phyloP scores from a whole-genome alignment of 2,329 filamentous ascomycete species.

The Pseudogymnoascus sp. region DNA sequence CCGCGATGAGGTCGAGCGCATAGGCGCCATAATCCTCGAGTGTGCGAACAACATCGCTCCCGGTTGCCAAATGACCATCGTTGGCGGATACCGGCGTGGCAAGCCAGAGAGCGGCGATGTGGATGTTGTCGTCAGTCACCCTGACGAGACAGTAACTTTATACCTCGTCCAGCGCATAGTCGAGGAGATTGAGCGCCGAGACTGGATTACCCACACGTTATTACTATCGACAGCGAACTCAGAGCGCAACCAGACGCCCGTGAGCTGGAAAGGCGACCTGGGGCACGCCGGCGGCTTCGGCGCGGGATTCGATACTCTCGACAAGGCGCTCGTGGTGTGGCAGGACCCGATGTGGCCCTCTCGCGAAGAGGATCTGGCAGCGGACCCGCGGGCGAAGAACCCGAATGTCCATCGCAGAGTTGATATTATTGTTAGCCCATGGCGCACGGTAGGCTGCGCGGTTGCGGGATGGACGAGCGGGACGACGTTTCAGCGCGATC shows the following conservation, averaged over 20 bases:
- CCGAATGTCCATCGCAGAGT: slow-evolving; percentile 73
- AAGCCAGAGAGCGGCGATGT: slow-evolving; percentile 67
- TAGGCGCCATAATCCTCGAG: slow-evolving; percentile 51
- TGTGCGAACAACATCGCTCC: slow-evolving; percentile 57
- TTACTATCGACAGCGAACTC: slow-evolving; percentile 61
- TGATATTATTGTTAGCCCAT: slow-evolving; percentile 84
- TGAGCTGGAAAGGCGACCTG: slow-evolving; percentile 43
- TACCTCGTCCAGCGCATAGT: slow-evolving; percentile 68
- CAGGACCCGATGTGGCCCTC: slow-evolving; percentile 52
- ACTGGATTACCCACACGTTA: slow-evolving; percentile 75
- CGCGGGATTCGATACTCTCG: slow-evolving; percentile 73
- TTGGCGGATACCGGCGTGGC: slow-evolving; percentile 60
- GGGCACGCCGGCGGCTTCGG: slow-evolving; percentile 30
- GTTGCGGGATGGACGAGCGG: slow-evolving; percentile 82
- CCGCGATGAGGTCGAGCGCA: slow-evolving; percentile 62
- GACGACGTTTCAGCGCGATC: slow-evolving; percentile 81
- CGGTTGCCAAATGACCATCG: slow-evolving; percentile 50
- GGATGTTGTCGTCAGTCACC: slow-evolving; percentile 77
- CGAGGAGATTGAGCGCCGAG: slow-evolving; percentile 54
- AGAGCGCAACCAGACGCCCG: slow-evolving; percentile 57
- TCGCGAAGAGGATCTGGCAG: slow-evolving; percentile 26
- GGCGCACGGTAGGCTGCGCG: slow-evolving; percentile 82
- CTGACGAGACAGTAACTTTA: slow-evolving; percentile 56
- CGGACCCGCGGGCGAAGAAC: slow-evolving; percentile 40
- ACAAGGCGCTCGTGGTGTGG: slow-evolving; percentile 92